phyloP scores from a whole-genome alignment of 129 eudicot genomes.

The Chrysanthemum seticuspe region DNA sequence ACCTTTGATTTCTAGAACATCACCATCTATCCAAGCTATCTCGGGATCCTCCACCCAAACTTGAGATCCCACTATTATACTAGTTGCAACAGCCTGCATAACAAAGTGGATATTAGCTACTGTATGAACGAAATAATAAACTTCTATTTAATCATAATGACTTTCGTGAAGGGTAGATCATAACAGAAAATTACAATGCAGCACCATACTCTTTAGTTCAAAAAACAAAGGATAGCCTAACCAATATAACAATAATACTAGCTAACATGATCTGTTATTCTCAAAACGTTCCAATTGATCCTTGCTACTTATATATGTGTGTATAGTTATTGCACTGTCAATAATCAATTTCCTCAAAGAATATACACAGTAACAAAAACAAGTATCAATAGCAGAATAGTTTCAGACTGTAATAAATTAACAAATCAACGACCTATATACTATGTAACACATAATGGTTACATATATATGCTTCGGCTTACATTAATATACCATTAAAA shows the following conservation, averaged over 20 bases:
- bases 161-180: not conserved
- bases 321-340: conserved; percentile 1
- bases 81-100: conserved; percentile 45
- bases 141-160: not conserved
- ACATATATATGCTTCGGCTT: too few relatives aligned
- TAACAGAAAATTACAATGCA: not conserved
- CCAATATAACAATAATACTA: not conserved
- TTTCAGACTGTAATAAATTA: not conserved
- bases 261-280: not conserved
- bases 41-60: conserved; percentile 98
- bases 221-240: not conserved
- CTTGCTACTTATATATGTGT: not conserved
- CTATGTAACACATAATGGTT: too few relatives aligned
- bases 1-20: conserved; percentile 70
- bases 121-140: not conserved
- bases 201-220: not conserved
- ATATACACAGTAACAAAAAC: conserved; percentile 14
- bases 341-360: not conserved
- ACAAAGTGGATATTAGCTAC: not conserved
- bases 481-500: conserved; percentile 3
- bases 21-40: conserved; percentile 95
- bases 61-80: conserved; percentile 70
- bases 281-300: not conserved
- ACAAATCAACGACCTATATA: not conserved
- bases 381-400: conserved; percentile 17